Conservation (phyloP, 2,329 filamentous ascomycete species). For the Rutstroemia sp. region DNA sequence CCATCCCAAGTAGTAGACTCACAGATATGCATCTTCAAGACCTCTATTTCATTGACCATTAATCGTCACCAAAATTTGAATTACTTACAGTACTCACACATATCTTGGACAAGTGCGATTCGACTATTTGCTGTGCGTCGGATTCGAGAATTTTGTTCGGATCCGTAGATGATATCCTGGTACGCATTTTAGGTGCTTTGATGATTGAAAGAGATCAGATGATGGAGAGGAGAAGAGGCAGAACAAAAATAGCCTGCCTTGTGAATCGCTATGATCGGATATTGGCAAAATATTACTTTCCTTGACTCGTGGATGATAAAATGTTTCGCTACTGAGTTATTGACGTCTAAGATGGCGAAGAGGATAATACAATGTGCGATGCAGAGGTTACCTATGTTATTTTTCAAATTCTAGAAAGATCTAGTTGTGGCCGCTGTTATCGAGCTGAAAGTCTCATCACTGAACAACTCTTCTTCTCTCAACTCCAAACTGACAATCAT, state of each 20-base stretch:
- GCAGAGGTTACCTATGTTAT: not conserved
- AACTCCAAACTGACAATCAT: too few species aligned
- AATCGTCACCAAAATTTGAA: not conserved
- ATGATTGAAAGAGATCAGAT: not conserved
- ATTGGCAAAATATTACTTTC: not conserved
- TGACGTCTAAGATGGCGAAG: not conserved
- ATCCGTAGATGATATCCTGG: not conserved
- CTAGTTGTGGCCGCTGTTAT: not conserved
- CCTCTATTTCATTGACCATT: conserved; percentile 37
- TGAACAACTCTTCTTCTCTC: too few species aligned
- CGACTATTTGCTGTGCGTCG: not conserved
- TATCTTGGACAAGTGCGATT: not conserved
- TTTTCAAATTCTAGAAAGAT: not conserved
- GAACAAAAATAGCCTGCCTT: not conserved
- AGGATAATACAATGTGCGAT: not conserved
- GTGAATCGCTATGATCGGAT: not conserved
- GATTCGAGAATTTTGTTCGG: not conserved
- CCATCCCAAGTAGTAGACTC: not conserved
- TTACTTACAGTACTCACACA: conserved; percentile 1
- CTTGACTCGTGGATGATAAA: not conserved
- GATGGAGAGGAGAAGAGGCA: not conserved
- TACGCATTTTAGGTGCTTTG: not conserved
- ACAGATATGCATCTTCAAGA: conserved; percentile 39
- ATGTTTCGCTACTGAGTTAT: not conserved
- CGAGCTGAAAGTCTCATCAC: too few species aligned